Conservation (phyloP, 2,329 filamentous ascomycete species). For the Metarhizium robertsii region DNA sequence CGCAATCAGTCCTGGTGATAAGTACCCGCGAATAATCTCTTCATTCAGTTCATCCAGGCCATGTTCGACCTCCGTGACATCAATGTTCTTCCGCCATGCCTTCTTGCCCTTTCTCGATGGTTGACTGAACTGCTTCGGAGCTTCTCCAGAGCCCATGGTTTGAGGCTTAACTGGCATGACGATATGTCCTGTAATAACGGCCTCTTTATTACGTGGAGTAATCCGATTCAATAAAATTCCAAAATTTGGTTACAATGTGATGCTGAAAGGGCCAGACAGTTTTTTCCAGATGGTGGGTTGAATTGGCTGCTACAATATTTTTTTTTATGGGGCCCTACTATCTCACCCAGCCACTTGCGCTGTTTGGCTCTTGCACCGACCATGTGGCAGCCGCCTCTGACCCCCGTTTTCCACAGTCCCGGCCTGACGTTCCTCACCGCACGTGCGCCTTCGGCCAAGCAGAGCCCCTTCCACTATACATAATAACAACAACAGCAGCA, state of each 20-base stretch:
- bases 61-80: conserved; percentile 74
- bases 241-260: neutral
- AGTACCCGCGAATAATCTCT: conserved; percentile 81
- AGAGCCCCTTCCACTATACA: neutral
- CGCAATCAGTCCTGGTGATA: neutral
- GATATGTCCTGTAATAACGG: conserved; percentile 8
- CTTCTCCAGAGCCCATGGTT: conserved; percentile 38
- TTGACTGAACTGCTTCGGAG: conserved; percentile 76
- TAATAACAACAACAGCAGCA: neutral
- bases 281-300: neutral
- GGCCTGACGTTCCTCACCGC: neutral
- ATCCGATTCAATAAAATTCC: neutral
- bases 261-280: neutral
- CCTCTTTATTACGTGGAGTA: neutral
- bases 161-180: conserved; percentile 43
- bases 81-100: conserved; percentile 97
- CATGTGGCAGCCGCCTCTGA: neutral
- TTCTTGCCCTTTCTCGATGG: conserved; percentile 96
- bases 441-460: neutral
- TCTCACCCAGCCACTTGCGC: too few relatives aligned
- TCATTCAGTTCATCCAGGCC: conserved; percentile 79
- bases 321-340: conserved; percentile 2
- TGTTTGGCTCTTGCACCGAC: too few relatives aligned
- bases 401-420: neutral
- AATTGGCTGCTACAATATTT: neutral